These are phyloP conservation scores for Beauveria bassiana DNA, from an alignment of 2,329 filamentous ascomycete species.

Conservation along the genomic window DNA sequence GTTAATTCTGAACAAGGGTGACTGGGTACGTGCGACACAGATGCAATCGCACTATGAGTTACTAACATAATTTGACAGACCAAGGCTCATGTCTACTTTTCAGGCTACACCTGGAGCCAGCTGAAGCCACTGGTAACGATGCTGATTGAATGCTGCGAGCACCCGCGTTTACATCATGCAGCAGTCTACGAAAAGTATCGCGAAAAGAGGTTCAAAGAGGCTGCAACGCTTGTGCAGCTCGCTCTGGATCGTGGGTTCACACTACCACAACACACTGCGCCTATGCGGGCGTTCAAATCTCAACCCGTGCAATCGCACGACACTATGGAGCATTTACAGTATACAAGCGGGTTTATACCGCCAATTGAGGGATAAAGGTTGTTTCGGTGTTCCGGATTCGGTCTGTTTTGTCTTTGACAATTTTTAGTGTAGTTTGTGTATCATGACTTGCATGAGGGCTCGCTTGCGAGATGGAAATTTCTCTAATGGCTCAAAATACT, in stretches of 20 bases:
- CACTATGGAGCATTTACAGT: conserved; percentile 20
- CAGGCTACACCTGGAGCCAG: conserved; percentile 83
- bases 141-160: conserved; percentile 81
- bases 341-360: conserved; percentile 22
- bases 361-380: conserved; percentile 23
- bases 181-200: conserved; percentile 91
- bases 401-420: neutral
- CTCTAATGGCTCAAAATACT: conserved; percentile 12
- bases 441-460: conserved; percentile 11
- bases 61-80: conserved; percentile 49
- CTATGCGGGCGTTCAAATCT: conserved; percentile 25
- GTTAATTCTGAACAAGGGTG: conserved; percentile 80
- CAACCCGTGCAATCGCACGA: conserved; percentile 16
- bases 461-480: conserved; percentile 9
- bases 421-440: conserved; percentile 11
- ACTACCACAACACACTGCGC: conserved; percentile 36
- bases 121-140: conserved; percentile 68
- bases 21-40: conserved; percentile 63
- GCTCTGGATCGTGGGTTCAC: conserved; percentile 58
- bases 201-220: conserved; percentile 79
- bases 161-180: conserved; percentile 70
- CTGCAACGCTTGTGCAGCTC: conserved; percentile 69
- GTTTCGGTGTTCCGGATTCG: conserved; percentile 8
- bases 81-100: conserved; percentile 80
- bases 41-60: neutral